These are phyloP conservation scores for Rhododendron vialii DNA, from an alignment of 148 eudicot genomes.

Conservation along the genomic window DNA sequence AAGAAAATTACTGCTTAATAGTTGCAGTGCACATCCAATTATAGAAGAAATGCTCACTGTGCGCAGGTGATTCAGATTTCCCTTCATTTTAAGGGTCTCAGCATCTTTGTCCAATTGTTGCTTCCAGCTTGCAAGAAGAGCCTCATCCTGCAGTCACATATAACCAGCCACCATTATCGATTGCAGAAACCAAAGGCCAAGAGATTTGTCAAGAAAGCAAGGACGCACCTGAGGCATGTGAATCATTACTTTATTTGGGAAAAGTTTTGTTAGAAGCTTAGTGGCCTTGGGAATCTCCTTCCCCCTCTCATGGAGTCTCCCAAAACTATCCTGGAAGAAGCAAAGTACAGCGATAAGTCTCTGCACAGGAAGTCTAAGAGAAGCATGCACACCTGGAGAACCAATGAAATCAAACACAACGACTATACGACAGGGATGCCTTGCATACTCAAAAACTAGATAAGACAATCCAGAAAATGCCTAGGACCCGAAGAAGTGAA, in stretches of 20 bases:
- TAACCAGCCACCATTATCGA: constrained; percentile 3
- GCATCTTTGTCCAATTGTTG: constrained; percentile 81
- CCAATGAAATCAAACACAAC: not conserved
- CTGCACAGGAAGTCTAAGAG: constrained; percentile 1
- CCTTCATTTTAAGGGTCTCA: constrained; percentile 88
- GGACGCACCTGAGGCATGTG: constrained; percentile 87
- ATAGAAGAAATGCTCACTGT: constrained; percentile 49
- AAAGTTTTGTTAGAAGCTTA: constrained; percentile 69
- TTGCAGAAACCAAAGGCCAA: not conserved
- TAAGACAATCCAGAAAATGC: not conserved
- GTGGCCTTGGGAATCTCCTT: constrained; percentile 76
- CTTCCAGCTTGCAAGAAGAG: constrained; percentile 79
- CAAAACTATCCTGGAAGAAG: constrained; percentile 80
- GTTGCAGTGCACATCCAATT: not conserved
- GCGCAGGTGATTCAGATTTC: constrained; percentile 73
- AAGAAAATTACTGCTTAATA: not conserved
- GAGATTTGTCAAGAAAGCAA: not conserved
- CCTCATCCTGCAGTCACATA: constrained; percentile 69
- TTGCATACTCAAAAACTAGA: not conserved
- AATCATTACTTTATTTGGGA: constrained; percentile 87
- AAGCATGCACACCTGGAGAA: constrained; percentile 1
- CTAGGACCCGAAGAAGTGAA: not conserved
- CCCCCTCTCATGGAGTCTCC: constrained; percentile 81
- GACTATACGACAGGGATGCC: not conserved
- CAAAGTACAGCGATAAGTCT: constrained; percentile 15